phyloP scores from a whole-genome alignment of 306 rosid genomes.

The Ziziphus jujuba region DNA sequence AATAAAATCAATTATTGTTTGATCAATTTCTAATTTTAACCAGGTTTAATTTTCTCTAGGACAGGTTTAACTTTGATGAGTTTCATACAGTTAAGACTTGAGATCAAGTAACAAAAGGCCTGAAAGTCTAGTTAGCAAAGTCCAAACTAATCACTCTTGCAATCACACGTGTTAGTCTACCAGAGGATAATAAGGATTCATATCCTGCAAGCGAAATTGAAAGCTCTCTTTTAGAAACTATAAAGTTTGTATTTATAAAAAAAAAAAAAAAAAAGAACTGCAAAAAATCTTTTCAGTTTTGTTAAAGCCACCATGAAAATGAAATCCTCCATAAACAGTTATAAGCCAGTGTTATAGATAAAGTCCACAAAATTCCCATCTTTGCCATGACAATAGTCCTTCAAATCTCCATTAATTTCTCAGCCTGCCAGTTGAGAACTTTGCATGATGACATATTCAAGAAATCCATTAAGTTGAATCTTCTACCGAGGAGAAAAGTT shows the following conservation, averaged over 20 bases:
- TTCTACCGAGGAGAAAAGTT: slow-evolving; percentile 34
- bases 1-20: too few relatives aligned
- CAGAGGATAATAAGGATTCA: slow-evolving; percentile 1
- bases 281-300: background rate
- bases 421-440: slow-evolving; percentile 36
- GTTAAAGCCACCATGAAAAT: slow-evolving; percentile 26
- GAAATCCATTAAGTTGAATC: slow-evolving; percentile 41
- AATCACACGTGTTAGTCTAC: slow-evolving; percentile 15
- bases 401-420: slow-evolving; percentile 46
- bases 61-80: too few relatives aligned
- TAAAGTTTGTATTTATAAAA: background rate
- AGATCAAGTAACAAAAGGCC: too few relatives aligned
- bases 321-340: slow-evolving; percentile 2
- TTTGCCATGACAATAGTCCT: slow-evolving; percentile 49
- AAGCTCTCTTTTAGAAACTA: background rate
- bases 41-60: too few relatives aligned
- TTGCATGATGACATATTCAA: slow-evolving; percentile 30
- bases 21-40: too few relatives aligned
- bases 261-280: too few relatives aligned
- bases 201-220: background rate
- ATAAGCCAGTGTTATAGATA: slow-evolving; percentile 17
- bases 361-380: slow-evolving; percentile 3
- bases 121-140: too few relatives aligned
- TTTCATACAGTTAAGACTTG: too few relatives aligned
- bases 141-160: background rate